A percentile compares a stretch with the other conserved stretches of the same genome.
Evolutionary conservation across 2,329 filamentous ascomycete genomes (phyloP).

Genomic region (Fusarium sp.): DNA sequence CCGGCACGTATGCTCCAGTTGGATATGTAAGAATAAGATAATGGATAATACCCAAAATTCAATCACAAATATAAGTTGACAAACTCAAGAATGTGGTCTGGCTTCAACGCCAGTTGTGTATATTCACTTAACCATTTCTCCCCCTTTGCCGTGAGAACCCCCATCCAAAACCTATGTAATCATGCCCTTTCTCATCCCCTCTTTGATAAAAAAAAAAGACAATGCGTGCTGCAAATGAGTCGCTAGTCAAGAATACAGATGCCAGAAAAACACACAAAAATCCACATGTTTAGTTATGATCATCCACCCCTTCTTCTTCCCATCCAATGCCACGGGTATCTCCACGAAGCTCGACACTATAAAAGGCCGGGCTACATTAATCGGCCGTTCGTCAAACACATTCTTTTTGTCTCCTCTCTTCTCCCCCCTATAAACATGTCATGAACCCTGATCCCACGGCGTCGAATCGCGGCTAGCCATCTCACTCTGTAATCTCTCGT

Average conservation of each 20-base stretch:
- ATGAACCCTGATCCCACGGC: conserved; percentile 51
- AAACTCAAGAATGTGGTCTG: background rate
- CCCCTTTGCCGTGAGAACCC: conserved; percentile 8
- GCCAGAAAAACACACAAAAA: conserved; percentile 8
- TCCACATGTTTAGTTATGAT: conserved; percentile 5
- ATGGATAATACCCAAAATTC: background rate
- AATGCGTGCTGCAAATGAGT: conserved; percentile 16
- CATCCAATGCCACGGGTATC: conserved; percentile 47
- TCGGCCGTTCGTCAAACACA: conserved; percentile 5
- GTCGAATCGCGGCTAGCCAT: conserved; percentile 50
- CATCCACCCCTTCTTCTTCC: background rate
- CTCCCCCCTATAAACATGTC: conserved; percentile 9
- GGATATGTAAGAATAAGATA: conserved; percentile 1
- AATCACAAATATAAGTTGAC: background rate
- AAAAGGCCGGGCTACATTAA: conserved; percentile 4
- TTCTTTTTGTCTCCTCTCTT: background rate
- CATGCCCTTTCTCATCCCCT: conserved; percentile 16
- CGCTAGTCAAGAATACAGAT: conserved; percentile 32
- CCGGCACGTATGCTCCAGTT: background rate
- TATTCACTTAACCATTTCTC: conserved; percentile 26
- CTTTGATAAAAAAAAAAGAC: conserved; percentile 20
- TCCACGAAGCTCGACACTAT: conserved; percentile 8
- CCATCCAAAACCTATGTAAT: background rate
- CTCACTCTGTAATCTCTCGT: conserved; percentile 56
- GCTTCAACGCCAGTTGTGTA: conserved; percentile 18